Conservation (phyloP, 2,329 filamentous ascomycete species). For the Gremmenia infestans region DNA sequence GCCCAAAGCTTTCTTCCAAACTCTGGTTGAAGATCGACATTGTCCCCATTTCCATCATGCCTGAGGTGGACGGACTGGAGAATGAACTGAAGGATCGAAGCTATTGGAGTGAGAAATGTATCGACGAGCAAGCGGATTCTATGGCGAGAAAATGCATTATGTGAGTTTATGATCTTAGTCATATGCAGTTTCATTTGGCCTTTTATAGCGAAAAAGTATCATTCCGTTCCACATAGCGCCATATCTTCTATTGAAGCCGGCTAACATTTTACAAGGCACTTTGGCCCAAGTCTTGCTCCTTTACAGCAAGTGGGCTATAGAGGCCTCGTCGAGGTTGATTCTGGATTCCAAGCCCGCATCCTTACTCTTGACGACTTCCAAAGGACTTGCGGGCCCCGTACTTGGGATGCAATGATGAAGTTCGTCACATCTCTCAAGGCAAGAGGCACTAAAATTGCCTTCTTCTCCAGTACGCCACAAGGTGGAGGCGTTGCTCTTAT, state of each 20-base stretch:
- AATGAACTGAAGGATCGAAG: conserved; percentile 33
- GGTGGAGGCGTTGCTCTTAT: conserved; percentile 62
- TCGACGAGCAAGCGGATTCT: conserved; percentile 78
- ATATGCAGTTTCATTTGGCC: neutral
- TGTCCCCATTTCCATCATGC: conserved; percentile 61
- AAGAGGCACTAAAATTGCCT: conserved; percentile 52
- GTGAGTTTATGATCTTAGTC: conserved; percentile 39
- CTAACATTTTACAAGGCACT: conserved; percentile 45
- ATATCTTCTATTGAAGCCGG: too few relatives aligned
- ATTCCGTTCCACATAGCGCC: too few relatives aligned
- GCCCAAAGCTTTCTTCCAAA: conserved; percentile 61
- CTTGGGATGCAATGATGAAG: conserved; percentile 51
- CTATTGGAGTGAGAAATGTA: conserved; percentile 51
- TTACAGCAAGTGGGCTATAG: conserved; percentile 56
- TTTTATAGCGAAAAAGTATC: too few relatives aligned
- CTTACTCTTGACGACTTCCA: conserved; percentile 47
- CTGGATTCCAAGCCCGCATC: conserved; percentile 45
- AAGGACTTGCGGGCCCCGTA: conserved; percentile 45
- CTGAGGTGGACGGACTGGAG: conserved; percentile 34
- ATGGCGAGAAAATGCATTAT: conserved; percentile 75
- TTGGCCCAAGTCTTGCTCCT: conserved; percentile 67
- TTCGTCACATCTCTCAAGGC: conserved; percentile 50
- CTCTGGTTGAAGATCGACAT: conserved; percentile 76
- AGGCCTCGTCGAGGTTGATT: conserved; percentile 55
- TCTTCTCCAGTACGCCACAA: conserved; percentile 61